Base-by-base conservation (phyloP, 768 basidiomycete genomes). In the Kwoniella pini region DNA sequence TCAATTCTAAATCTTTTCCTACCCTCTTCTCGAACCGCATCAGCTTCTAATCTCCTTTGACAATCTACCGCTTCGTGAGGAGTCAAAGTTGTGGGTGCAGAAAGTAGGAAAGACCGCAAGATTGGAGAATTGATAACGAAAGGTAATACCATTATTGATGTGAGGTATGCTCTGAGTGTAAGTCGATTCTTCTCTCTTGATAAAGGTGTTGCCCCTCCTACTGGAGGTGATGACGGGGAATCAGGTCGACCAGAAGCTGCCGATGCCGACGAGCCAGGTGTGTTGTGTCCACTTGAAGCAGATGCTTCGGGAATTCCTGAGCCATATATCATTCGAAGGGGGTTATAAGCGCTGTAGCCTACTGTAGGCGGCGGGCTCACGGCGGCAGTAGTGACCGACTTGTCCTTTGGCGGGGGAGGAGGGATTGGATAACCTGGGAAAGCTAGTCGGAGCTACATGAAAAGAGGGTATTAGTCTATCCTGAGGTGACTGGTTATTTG, bases 151-250 rank as follows among this genome's bases (percentile, higher is more conserved):
- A 98, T 82, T 27, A 99, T 81, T 0, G 85, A 78, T 65, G 90
- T 88, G n/a, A 99, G 83, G 79, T 97, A 98, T 0, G 92, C 87
- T 19, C 96, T 86, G 17, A 99, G 84, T 0, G 96, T 98, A 3
- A 99, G 82, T 13, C 96, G 83, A 71, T 99, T 99, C 83, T 93
- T 95, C 77, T 99, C 96, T 24, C 96, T 83, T 1, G 91, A 82
- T 21, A 95, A 82, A 31, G 86, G 85, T 3, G 75, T 72, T 2
- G 77, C 54, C 3, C 60, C 38, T 19, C 60, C 13, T 39, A 40
- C 26, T 51, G 48, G 33, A 15, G 44, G 44, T 21, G 48, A 43
- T 13, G 52, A 46, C 64, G 48, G 63, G 43, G 53, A 56, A 39
- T 50, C 67, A 39, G 55, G 57, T 6, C 15, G 51, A 15, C 12